Evolutionary conservation across 345 rosid species (phyloP).

Genomic region (Cardiospermum halicacabum): DNA sequence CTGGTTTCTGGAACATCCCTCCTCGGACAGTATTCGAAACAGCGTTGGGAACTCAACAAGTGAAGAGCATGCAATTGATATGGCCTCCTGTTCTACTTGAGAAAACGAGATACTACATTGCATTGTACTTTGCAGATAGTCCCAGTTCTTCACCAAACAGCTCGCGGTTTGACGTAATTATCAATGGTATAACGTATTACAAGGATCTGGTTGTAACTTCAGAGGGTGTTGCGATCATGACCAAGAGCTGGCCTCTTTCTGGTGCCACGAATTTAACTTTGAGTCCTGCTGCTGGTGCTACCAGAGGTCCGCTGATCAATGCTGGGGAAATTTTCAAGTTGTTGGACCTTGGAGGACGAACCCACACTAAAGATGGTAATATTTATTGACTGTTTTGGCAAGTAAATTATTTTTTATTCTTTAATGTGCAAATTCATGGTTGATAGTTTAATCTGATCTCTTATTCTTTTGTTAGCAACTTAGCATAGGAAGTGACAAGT

Average conservation of each 20-base stretch:
- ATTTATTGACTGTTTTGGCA: slow-evolving; percentile 8
- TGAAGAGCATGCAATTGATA: slow-evolving; percentile 45
- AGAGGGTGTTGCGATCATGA: slow-evolving; percentile 52
- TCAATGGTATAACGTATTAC: slow-evolving; percentile 59
- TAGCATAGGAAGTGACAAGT: neutral
- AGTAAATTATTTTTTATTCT: slow-evolving; percentile 2
- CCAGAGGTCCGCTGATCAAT: slow-evolving; percentile 57
- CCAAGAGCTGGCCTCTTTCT: slow-evolving; percentile 66
- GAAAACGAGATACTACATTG: slow-evolving; percentile 50
- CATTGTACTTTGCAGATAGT: slow-evolving; percentile 75
- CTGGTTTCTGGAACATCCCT: slow-evolving; percentile 92
- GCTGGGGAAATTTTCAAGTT: slow-evolving; percentile 73
- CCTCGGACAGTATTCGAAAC: slow-evolving; percentile 70
- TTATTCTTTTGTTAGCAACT: neutral
- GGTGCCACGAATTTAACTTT: slow-evolving; percentile 55
- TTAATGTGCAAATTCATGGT: neutral
- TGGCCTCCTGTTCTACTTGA: slow-evolving; percentile 62
- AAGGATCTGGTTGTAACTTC: slow-evolving; percentile 52
- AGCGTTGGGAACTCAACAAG: slow-evolving; percentile 36
- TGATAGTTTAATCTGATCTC: slow-evolving; percentile 3
- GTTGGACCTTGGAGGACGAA: slow-evolving; percentile 48
- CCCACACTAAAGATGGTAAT: slow-evolving; percentile 85
- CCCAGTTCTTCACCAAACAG: slow-evolving; percentile 26
- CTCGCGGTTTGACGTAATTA: slow-evolving; percentile 48
- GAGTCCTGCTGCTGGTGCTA: slow-evolving; percentile 51